phyloP scores from a whole-genome alignment of 2,329 filamentous ascomycete species.

The Xylariaceae sp. region DNA sequence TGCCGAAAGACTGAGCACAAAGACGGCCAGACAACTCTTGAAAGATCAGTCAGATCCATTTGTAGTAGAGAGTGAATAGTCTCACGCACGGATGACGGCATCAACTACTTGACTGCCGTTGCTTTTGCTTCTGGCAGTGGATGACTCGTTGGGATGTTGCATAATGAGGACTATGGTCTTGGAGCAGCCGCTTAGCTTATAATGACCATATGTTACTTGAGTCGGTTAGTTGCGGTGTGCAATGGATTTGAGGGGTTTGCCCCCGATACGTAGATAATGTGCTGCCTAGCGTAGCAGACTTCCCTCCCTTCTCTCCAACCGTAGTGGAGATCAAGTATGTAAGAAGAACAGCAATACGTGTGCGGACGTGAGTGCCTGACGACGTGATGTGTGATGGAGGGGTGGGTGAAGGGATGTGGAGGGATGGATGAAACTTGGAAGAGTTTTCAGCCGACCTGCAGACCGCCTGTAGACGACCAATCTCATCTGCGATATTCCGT shows the following conservation, averaged over 20 bases:
- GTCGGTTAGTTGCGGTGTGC: not conserved
- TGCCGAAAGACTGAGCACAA: constrained; percentile 26
- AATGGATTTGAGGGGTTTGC: not conserved
- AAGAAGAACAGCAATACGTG: too few relatives aligned
- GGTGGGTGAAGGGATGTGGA: not conserved
- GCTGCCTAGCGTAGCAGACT: not conserved
- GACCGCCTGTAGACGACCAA: not conserved
- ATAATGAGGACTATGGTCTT: constrained; percentile 4
- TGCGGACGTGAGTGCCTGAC: not conserved
- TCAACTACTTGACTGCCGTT: constrained; percentile 10
- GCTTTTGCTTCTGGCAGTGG: constrained; percentile 7
- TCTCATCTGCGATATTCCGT: not conserved
- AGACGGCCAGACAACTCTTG: constrained; percentile 28
- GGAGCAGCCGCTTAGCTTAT: not conserved
- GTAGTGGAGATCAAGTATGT: not conserved
- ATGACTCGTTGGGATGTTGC: constrained; percentile 8
- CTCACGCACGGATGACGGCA: constrained; percentile 13
- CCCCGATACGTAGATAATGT: not conserved
- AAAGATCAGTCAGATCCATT: constrained; percentile 3
- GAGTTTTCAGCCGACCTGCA: not conserved
- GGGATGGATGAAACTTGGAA: not conserved
- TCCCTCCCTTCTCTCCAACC: not conserved
- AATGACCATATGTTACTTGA: not conserved
- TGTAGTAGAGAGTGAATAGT: not conserved
- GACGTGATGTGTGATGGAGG: not conserved